phyloP scores from a whole-genome alignment of 225 moss, liverwort and hornwort species.

The Bryoerythrophyllum caledonicum region DNA sequence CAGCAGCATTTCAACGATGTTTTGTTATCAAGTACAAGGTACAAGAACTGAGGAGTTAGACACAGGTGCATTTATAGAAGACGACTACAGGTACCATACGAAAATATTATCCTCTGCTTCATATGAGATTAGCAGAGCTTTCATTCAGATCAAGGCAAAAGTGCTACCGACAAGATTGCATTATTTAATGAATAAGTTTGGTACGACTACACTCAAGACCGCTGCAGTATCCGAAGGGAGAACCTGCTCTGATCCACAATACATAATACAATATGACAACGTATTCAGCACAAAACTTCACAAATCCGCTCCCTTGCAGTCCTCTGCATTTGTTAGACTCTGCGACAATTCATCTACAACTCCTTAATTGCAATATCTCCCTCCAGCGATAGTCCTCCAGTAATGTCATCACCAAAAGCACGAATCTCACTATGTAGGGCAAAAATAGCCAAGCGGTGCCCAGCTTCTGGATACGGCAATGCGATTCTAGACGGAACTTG shows the following conservation, averaged over 20 bases:
- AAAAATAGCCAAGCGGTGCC: background rate
- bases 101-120: too few species aligned
- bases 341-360: background rate
- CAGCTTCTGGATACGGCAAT: background rate
- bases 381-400: background rate
- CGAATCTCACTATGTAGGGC: background rate
- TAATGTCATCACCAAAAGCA: conserved; percentile 11
- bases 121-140: conserved; percentile 6
- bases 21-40: too few species aligned
- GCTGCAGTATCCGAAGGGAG: background rate
- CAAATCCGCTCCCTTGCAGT: background rate
- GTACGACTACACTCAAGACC: background rate
- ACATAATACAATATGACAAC: background rate
- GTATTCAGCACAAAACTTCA: background rate
- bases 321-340: background rate
- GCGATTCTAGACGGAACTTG: background rate
- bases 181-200: background rate
- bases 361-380: background rate
- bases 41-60: too few species aligned
- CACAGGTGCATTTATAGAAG: too few species aligned
- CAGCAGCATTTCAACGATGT: too few species aligned
- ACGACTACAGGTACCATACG: too few species aligned
- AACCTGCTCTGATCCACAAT: background rate
- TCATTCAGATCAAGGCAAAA: background rate
- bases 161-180: background rate